Conservation (phyloP, 2,329 filamentous ascomycete species). For the Incumbomyces delicatus region DNA sequence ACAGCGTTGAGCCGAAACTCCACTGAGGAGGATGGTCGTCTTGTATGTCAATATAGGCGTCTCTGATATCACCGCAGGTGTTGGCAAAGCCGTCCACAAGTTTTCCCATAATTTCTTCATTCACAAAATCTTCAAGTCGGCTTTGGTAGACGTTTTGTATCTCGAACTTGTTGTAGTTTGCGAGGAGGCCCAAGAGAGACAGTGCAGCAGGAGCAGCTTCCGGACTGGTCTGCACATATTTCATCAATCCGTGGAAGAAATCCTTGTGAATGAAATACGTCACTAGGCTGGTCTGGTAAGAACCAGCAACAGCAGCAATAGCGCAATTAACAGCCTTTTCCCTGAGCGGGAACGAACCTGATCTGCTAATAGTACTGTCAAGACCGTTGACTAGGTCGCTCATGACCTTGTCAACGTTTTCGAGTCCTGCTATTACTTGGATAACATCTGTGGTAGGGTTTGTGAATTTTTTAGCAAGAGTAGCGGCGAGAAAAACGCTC, state of each 20-base stretch:
- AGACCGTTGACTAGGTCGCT: conserved; percentile 77
- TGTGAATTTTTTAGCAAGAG: conserved; percentile 82
- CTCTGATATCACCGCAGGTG: conserved; percentile 58
- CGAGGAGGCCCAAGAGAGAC: conserved; percentile 71
- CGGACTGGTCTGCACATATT: conserved; percentile 50
- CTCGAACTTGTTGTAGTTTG: conserved; percentile 99
- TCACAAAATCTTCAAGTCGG: conserved; percentile 88
- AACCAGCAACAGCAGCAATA: conserved; percentile 78
- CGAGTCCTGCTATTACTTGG: conserved; percentile 74
- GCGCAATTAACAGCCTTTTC: conserved; percentile 72
- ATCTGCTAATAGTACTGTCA: conserved; percentile 72
- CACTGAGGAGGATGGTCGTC: conserved; percentile 87
- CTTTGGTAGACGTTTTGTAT: conserved; percentile 93
- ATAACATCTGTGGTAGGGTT: conserved; percentile 96
- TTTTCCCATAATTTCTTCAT: conserved; percentile 74
- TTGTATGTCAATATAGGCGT: conserved; percentile 73
- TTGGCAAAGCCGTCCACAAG: conserved; percentile 68
- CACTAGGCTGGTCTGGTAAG: conserved; percentile 86
- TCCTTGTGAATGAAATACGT: conserved; percentile 94
- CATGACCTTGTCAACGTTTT: conserved; percentile 78
- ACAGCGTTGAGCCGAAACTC: conserved; percentile 70
- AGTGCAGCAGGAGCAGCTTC: conserved; percentile 63
- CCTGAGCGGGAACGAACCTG: conserved; percentile 60
- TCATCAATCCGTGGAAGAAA: conserved; percentile 88
- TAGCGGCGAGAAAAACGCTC: conserved; percentile 71